Percentiles rank a stretch among this genome's conserved stretches.
These are phyloP conservation scores for Teunomyces funiuensis DNA, from an alignment of 805 yeast species.

Conservation along the genomic window DNA sequence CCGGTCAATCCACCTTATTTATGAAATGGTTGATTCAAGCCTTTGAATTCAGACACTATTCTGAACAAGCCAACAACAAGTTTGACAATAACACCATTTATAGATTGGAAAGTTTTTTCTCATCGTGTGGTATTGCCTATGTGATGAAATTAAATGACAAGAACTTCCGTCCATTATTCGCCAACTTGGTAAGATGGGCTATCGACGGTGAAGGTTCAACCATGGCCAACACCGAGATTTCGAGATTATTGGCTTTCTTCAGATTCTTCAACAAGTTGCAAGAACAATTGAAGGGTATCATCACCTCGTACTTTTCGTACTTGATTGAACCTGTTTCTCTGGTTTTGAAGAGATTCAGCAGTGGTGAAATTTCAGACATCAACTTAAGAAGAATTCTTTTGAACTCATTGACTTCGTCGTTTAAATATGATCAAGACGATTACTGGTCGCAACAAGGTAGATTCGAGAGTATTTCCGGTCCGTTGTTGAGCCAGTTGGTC, in stretches of 20 bases:
- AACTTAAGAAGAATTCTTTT: conserved; percentile 72
- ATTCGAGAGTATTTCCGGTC: conserved; percentile 66
- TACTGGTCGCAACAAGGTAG: conserved; percentile 91
- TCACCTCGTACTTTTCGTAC: conserved; percentile 86
- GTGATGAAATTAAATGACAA: conserved; percentile 93
- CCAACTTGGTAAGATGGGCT: conserved; percentile 87
- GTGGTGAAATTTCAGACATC: conserved; percentile 39
- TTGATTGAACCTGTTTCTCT: conserved; percentile 69
- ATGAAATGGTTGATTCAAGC: conserved; percentile 66
- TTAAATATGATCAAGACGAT: conserved; percentile 88
- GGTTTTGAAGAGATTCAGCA: conserved; percentile 51
- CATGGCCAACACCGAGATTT: conserved; percentile 46
- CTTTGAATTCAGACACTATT: conserved; percentile 62
- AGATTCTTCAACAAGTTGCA: conserved; percentile 83
- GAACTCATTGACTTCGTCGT: conserved; percentile 73
- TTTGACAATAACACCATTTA: conserved; percentile 74
- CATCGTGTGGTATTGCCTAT: conserved; percentile 67
- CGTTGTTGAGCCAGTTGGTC: conserved; percentile 64
- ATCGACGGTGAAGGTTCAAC: conserved; percentile 74
- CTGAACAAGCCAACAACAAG: conserved; percentile 39
- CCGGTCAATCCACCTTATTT: conserved; percentile 65
- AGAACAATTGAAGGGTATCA: conserved; percentile 78
- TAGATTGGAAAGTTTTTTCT: conserved; percentile 76
- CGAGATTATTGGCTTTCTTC: conserved; percentile 73
- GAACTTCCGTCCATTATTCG: conserved; percentile 89